These are phyloP conservation scores for Arabidopsis suecica DNA, from an alignment of 345 rosid genomes.

Conservation along the genomic window DNA sequence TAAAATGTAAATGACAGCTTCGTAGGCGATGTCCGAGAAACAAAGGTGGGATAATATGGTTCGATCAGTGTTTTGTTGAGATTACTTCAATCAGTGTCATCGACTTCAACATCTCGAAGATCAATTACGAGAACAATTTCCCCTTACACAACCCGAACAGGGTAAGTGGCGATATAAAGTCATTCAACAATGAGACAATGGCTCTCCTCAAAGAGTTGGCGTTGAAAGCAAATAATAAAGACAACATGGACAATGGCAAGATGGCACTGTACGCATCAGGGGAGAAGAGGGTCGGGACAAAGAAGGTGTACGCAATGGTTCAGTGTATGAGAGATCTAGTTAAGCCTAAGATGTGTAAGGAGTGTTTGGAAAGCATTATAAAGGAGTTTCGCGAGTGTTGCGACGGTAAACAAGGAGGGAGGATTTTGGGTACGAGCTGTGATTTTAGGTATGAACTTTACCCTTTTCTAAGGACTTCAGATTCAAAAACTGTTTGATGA, in stretches of 20 bases:
- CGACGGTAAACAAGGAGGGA: constrained; percentile 57
- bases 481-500: background rate
- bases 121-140: constrained; percentile 46
- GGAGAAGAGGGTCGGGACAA: background rate
- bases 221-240: background rate
- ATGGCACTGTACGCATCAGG: background rate
- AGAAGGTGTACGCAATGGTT: constrained; percentile 49
- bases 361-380: background rate
- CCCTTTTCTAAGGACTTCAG: constrained; percentile 46
- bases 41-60: constrained; percentile 53
- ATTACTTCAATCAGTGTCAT: constrained; percentile 42
- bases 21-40: constrained; percentile 11
- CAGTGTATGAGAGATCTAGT: constrained; percentile 44
- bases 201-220: background rate
- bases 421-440: constrained; percentile 55
- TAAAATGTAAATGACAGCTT: constrained; percentile 12
- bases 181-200: constrained; percentile 38
- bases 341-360: background rate
- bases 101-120: constrained; percentile 31
- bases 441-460: constrained; percentile 58
- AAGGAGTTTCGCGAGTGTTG: background rate
- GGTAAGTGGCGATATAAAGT: constrained; percentile 31
- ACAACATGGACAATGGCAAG: background rate
- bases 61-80: constrained; percentile 59
- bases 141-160: constrained; percentile 34